These are phyloP conservation scores for Saprolegnia parasitica DNA, from an alignment of 352 stramenopile genomes.

Conservation along the genomic window DNA sequence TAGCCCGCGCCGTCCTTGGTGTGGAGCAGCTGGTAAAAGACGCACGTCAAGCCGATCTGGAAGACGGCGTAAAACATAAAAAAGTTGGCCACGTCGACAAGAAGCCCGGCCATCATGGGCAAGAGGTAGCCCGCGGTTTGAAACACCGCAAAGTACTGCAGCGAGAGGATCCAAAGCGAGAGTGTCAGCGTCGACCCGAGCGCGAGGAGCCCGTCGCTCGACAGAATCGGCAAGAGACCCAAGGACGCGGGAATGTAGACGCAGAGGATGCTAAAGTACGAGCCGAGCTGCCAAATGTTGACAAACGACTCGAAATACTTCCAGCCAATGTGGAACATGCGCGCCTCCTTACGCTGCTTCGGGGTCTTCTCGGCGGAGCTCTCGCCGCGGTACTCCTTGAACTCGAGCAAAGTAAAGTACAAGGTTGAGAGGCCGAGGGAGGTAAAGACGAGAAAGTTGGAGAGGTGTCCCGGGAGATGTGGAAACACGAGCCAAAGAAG, in stretches of 20 bases:
- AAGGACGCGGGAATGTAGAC: constrained; percentile 18
- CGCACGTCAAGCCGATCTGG: constrained; percentile 12
- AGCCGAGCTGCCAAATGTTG: constrained; percentile 25
- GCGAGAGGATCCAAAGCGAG: constrained; percentile 24
- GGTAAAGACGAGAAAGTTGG: not conserved
- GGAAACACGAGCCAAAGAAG: constrained; percentile 17
- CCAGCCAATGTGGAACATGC: constrained; percentile 15
- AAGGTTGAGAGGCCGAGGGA: constrained; percentile 8
- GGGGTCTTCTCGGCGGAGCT: not conserved
- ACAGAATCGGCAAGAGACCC: not conserved
- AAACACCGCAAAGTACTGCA: constrained; percentile 28
- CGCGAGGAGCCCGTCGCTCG: not conserved
- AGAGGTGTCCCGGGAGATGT: not conserved
- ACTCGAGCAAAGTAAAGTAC: constrained; percentile 25
- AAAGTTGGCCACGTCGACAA: constrained; percentile 24
- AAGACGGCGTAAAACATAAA: constrained; percentile 11
- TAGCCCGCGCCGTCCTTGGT: constrained; percentile 8
- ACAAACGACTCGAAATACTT: constrained; percentile 30
- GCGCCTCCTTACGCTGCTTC: not conserved
- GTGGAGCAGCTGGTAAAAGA: constrained; percentile 23
- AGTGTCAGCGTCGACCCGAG: constrained; percentile 15
- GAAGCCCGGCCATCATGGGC: constrained; percentile 24
- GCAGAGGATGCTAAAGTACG: constrained; percentile 11
- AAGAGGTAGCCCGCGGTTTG: constrained; percentile 22
- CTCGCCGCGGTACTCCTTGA: constrained; percentile 26